phyloP scores from a whole-genome alignment of 2,329 filamentous ascomycete species.

The Zasmidium citrigriseum region DNA sequence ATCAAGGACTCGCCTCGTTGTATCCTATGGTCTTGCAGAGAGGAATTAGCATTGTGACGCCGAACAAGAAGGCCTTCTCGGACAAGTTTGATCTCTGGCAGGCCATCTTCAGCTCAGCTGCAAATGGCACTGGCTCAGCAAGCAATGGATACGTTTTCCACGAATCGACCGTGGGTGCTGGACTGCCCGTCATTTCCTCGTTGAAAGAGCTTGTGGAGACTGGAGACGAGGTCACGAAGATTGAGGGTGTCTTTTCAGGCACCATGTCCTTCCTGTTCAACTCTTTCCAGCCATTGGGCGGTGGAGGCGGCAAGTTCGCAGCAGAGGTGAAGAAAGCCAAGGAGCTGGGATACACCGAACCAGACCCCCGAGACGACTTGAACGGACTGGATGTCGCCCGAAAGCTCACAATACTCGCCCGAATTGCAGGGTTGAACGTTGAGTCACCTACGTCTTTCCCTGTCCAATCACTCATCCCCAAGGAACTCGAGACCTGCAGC shows the following conservation, averaged over 20 bases:
- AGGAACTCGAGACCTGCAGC: slow-evolving; percentile 73
- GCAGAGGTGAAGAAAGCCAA: slow-evolving; percentile 91
- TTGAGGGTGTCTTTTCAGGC: slow-evolving; percentile 96
- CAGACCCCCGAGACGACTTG: slow-evolving; percentile 81
- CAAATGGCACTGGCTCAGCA: slow-evolving; percentile 54
- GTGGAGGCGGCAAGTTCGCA: slow-evolving; percentile 79
- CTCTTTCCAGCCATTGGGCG: slow-evolving; percentile 82
- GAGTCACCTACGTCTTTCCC: slow-evolving; percentile 86
- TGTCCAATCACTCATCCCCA: slow-evolving; percentile 89
- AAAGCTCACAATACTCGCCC: slow-evolving; percentile 91
- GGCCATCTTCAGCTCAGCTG: slow-evolving; percentile 76
- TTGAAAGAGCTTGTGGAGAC: slow-evolving; percentile 93
- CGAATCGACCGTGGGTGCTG: slow-evolving; percentile 91
- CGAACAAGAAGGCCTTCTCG: slow-evolving; percentile 98
- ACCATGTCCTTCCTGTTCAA: slow-evolving; percentile 99
- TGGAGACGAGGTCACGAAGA: slow-evolving; percentile 85
- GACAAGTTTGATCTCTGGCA: slow-evolving; percentile 79
- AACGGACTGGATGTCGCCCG: slow-evolving; percentile 91
- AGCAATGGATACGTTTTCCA: slow-evolving; percentile 80
- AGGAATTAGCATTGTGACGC: slow-evolving; percentile 89
- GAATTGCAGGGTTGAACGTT: slow-evolving; percentile 78
- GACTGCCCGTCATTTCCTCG: slow-evolving; percentile 89
- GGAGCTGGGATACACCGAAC: slow-evolving; percentile 87
- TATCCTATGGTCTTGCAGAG: slow-evolving; percentile 80
- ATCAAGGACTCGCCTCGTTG: slow-evolving; percentile 75